Base-by-base conservation (phyloP, 345 rosid species). In the Brassica juncea region DNA sequence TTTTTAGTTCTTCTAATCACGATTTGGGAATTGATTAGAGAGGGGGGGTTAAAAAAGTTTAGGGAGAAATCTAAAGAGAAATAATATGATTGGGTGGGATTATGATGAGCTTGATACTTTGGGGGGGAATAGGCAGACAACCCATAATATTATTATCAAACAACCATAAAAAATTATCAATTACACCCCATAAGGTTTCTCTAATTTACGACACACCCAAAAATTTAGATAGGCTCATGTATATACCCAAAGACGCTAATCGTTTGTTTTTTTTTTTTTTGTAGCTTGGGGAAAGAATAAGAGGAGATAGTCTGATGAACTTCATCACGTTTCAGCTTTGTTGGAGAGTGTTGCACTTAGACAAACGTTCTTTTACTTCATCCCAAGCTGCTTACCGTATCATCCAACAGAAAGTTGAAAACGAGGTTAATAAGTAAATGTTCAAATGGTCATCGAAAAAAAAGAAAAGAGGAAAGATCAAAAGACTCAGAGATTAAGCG, bases 361-460 rank as follows among this genome's bases (percentile, higher is more conserved):
- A 83, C 47, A 92, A 88, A 73, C 74, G 94, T 68, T 81, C 82
- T 60, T 77, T 71, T 25, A 90, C 94, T 79, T 88, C 98, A 71
- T 82, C 85, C 97, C 97, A 91, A 80, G 86, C 98, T 91, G 89
- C 85, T 47, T 47, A 49, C 37, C 31, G 42, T 61, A 60, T 49
- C 52, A 61, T 49, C 72, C 23, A 64, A 57, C 5, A 6, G 0
- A 79, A 10, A 68, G 2, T 52, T 25, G 59, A 60, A 68, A 32
- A 55, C 9, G 28, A 66, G 10, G 57, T 52, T 34, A 32, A 70
- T 66, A 6, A 66, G 25, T 57, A 61, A 57, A 16, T 49, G 28
- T 4, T 60, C 34, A 70, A 23, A 58, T 57, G 39, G 32, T 78
- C 34, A 0, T 12, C 19, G 12, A 2, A 47, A 4, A 14, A 2